These are phyloP conservation scores for Diaporthe ampelina DNA, from an alignment of 2,329 filamentous ascomycete genomes.

Conservation along the genomic window DNA sequence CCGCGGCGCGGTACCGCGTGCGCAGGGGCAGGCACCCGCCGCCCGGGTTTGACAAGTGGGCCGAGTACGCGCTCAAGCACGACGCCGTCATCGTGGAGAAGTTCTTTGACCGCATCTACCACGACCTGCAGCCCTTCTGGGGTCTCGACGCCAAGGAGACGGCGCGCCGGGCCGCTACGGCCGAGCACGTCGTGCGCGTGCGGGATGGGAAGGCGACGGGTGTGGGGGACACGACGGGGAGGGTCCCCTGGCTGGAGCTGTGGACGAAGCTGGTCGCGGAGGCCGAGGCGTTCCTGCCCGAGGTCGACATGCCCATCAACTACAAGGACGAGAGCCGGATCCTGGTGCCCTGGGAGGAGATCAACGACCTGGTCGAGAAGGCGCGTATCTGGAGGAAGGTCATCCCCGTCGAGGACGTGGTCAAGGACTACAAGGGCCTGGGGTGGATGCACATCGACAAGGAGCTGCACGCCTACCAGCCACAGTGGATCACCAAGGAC, in stretches of 20 bases:
- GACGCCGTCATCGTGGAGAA: constrained; percentile 61
- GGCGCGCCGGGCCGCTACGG: constrained; percentile 55
- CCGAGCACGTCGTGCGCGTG: constrained; percentile 62
- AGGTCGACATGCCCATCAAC: constrained; percentile 78
- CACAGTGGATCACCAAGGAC: constrained; percentile 61
- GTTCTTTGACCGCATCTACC: constrained; percentile 67
- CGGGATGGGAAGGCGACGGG: constrained; percentile 58
- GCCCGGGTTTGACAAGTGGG: constrained; percentile 63
- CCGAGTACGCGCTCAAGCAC: constrained; percentile 58
- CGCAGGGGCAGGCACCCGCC: constrained; percentile 64
- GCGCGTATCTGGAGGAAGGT: constrained; percentile 62
- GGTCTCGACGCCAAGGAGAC: constrained; percentile 58
- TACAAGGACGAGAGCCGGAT: constrained; percentile 74
- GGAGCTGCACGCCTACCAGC: constrained; percentile 53
- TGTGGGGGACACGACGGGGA: constrained; percentile 56
- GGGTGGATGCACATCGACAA: constrained; percentile 52
- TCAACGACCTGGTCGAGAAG: constrained; percentile 63
- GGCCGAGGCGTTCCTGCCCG: constrained; percentile 68
- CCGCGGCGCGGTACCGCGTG: constrained; percentile 61
- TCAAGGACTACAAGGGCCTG: constrained; percentile 59
- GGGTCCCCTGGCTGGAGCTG: constrained; percentile 60
- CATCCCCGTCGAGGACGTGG: constrained; percentile 57
- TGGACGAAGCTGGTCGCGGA: constrained; percentile 65
- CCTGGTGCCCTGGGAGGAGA: constrained; percentile 70
- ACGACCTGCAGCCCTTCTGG: constrained; percentile 68